These are phyloP conservation scores for Aspergillus japonicus DNA, from an alignment of 2,329 filamentous ascomycete genomes.

Conservation along the genomic window DNA sequence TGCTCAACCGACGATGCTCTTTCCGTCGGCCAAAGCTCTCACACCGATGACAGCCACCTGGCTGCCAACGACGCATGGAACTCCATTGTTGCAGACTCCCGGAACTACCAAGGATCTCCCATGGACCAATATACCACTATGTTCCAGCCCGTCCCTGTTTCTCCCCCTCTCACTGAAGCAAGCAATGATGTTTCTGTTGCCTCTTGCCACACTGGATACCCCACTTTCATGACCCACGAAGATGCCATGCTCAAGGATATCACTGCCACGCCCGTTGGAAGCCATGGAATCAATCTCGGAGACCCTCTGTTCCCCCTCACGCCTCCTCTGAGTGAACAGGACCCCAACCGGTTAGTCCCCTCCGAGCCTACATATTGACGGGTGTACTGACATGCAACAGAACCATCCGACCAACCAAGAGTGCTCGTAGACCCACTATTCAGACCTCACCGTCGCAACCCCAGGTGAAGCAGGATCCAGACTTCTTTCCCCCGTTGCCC, in stretches of 20 bases:
- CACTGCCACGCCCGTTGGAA: constrained; percentile 33
- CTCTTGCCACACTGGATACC: constrained; percentile 40
- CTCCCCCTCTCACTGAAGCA: constrained; percentile 44
- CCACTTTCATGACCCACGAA: constrained; percentile 39
- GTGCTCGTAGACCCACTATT: constrained; percentile 37
- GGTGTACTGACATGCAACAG: constrained; percentile 22
- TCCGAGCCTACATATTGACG: constrained; percentile 6
- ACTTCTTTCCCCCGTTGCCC: constrained; percentile 38
- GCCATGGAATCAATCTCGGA: constrained; percentile 37
- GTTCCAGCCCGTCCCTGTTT: constrained; percentile 42
- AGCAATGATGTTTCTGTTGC: constrained; percentile 43
- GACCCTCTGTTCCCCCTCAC: constrained; percentile 42
- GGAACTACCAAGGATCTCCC: constrained; percentile 34
- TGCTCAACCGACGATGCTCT: constrained; percentile 40
- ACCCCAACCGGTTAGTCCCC: constrained; percentile 41
- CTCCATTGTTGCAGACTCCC: constrained; percentile 35
- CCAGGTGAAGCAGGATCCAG: constrained; percentile 37
- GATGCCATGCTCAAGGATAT: constrained; percentile 40
- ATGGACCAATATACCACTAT: constrained; percentile 38
- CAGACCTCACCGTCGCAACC: constrained; percentile 32
- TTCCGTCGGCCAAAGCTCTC: constrained; percentile 39
- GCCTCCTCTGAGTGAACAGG: constrained; percentile 40
- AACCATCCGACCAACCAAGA: constrained; percentile 42
- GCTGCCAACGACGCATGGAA: constrained; percentile 35
- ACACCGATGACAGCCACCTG: constrained; percentile 39